These are phyloP conservation scores for Didymella sp. DNA, from an alignment of 2,329 filamentous ascomycete genomes.

Conservation along the genomic window DNA sequence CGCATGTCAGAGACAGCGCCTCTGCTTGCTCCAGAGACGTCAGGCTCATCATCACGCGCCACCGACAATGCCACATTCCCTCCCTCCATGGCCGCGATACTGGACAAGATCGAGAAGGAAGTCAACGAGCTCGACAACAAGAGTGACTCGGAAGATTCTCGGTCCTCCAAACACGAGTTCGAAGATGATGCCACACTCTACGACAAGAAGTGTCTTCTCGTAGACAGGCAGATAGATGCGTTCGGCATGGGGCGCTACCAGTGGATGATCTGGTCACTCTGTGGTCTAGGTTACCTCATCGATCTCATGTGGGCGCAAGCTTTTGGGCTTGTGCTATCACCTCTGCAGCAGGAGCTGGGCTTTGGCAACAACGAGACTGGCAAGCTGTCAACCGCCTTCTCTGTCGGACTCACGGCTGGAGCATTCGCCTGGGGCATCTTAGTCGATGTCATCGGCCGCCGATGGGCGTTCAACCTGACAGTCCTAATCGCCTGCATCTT, in stretches of 20 bases:
- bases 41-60: conserved; percentile 8
- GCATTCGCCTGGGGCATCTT: conserved; percentile 64
- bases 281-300: conserved; percentile 63
- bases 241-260: conserved; percentile 63
- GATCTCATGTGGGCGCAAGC: conserved; percentile 66
- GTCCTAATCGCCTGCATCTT: conserved; percentile 63
- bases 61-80: conserved; percentile 9
- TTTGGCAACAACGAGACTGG: conserved; percentile 55
- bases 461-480: conserved; percentile 66
- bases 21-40: conserved; percentile 7
- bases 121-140: conserved; percentile 15
- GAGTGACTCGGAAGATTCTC: background rate
- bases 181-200: conserved; percentile 38
- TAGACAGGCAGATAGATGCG: conserved; percentile 58
- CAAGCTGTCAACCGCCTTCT: conserved; percentile 64
- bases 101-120: conserved; percentile 19
- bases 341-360: conserved; percentile 64
- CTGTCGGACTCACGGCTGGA: conserved; percentile 61
- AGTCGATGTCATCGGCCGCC: conserved; percentile 61
- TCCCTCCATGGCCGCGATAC: conserved; percentile 15
- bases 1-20: conserved; percentile 13
- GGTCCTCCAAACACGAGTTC: background rate
- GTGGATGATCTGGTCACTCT: conserved; percentile 61
- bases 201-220: conserved; percentile 54
- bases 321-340: conserved; percentile 62